A percentile compares a stretch with the other conserved stretches of the same genome.
phyloP scores from a whole-genome alignment of 2,329 filamentous ascomycete species.

The Trichoderma semiorbis region DNA sequence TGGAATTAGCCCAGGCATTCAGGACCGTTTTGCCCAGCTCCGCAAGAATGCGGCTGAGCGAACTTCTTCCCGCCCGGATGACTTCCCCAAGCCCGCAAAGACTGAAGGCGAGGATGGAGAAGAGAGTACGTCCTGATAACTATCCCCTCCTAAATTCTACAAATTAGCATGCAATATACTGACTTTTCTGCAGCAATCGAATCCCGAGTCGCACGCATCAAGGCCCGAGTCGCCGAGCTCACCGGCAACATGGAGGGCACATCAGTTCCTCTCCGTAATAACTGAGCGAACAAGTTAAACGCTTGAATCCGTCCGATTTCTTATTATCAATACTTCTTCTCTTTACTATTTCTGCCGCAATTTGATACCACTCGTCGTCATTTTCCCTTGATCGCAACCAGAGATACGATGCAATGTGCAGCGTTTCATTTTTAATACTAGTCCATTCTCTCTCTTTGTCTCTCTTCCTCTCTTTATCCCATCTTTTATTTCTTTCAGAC shows the following conservation, averaged over 20 bases:
- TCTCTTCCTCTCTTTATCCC: constrained; percentile 1
- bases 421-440: constrained; percentile 19
- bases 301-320: not conserved
- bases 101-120: constrained; percentile 76
- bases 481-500: constrained; percentile 18
- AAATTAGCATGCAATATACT: constrained; percentile 18
- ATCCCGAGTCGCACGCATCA: constrained; percentile 93
- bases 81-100: constrained; percentile 54
- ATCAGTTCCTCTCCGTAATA: constrained; percentile 13
- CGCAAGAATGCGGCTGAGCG: constrained; percentile 89
- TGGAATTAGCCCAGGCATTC: constrained; percentile 35
- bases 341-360: not conserved
- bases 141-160: not conserved
- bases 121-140: constrained; percentile 67
- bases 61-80: constrained; percentile 61
- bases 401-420: constrained; percentile 16
- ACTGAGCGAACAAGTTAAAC: not conserved
- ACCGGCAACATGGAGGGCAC: constrained; percentile 75
- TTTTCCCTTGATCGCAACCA: constrained; percentile 13
- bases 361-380: constrained; percentile 21
- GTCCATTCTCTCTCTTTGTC: not conserved
- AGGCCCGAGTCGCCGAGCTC: constrained; percentile 90
- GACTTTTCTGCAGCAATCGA: constrained; percentile 70
- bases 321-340: not conserved
- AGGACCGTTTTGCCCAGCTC: constrained; percentile 94